phyloP scores from a whole-genome alignment of 345 rosid genomes.

The Citropsis articulata region DNA sequence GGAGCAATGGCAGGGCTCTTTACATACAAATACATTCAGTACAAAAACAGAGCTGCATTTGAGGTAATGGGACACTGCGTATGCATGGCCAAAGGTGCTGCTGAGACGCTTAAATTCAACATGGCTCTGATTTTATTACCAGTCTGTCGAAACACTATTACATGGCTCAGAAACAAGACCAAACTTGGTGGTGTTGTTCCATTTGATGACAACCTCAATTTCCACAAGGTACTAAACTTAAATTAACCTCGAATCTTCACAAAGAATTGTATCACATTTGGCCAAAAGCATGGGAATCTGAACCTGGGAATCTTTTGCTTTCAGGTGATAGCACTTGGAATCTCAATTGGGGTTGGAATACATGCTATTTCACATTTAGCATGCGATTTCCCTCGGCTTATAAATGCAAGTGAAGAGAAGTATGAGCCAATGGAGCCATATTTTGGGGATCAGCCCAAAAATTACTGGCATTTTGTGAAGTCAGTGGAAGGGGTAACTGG shows the following conservation, averaged over 20 bases:
- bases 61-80: conserved; percentile 68
- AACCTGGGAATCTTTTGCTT: background rate
- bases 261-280: too few relatives aligned
- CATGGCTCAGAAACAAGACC: conserved; percentile 78
- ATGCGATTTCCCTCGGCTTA: conserved; percentile 69
- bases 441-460: conserved; percentile 61
- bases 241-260: too few relatives aligned
- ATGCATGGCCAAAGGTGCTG: conserved; percentile 80
- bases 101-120: conserved; percentile 63
- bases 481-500: conserved; percentile 71
- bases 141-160: conserved; percentile 75
- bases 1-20: conserved; percentile 56
- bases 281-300: background rate
- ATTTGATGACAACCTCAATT: conserved; percentile 83
- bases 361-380: conserved; percentile 59
- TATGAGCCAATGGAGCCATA: conserved; percentile 50
- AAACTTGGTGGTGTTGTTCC: conserved; percentile 64
- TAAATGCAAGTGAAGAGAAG: conserved; percentile 46
- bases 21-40: conserved; percentile 54
- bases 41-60: conserved; percentile 46
- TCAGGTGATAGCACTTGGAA: conserved; percentile 67
- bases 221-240: conserved; percentile 57
- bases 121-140: conserved; percentile 80
- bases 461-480: conserved; percentile 66
- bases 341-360: conserved; percentile 54